A percentile compares a stretch with the other conserved stretches of the same genome.
These are phyloP conservation scores for Phytophthora palmivora DNA, from an alignment of 352 stramenopile genomes.

Conservation along the genomic window DNA sequence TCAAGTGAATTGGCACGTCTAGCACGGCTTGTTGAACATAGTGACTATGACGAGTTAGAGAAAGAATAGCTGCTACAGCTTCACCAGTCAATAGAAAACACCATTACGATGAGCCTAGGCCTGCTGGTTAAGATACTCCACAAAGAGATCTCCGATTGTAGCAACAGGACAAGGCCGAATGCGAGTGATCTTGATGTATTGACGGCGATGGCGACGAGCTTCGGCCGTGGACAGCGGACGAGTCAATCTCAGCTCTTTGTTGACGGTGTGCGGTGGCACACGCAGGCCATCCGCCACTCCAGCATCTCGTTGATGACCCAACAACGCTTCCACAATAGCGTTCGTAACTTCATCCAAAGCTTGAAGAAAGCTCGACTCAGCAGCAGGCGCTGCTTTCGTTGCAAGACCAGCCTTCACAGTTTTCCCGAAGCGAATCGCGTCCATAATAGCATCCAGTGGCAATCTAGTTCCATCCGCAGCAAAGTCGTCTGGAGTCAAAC, in stretches of 20 bases:
- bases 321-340: conserved; percentile 62
- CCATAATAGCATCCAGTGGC: conserved; percentile 57
- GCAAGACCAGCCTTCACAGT: conserved; percentile 72
- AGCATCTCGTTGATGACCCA: conserved; percentile 71
- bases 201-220: conserved; percentile 70
- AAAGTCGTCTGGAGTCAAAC: conserved; percentile 59
- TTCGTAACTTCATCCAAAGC: conserved; percentile 69
- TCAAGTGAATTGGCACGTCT: conserved; percentile 77
- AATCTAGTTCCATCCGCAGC: conserved; percentile 38
- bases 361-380: conserved; percentile 78
- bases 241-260: conserved; percentile 50
- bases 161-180: conserved; percentile 59
- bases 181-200: conserved; percentile 86
- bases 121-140: conserved; percentile 84
- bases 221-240: conserved; percentile 65
- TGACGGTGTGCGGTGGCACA: conserved; percentile 39
- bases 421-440: conserved; percentile 70
- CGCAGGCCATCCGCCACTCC: conserved; percentile 57
- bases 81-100: conserved; percentile 12
- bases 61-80: conserved; percentile 46
- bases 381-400: conserved; percentile 61
- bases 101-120: conserved; percentile 28
- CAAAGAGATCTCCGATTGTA: conserved; percentile 69
- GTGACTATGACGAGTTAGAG: conserved; percentile 69
- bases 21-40: conserved; percentile 62